Conservation (phyloP, 2,329 filamentous ascomycete species). For the Neobulgaria alba region DNA sequence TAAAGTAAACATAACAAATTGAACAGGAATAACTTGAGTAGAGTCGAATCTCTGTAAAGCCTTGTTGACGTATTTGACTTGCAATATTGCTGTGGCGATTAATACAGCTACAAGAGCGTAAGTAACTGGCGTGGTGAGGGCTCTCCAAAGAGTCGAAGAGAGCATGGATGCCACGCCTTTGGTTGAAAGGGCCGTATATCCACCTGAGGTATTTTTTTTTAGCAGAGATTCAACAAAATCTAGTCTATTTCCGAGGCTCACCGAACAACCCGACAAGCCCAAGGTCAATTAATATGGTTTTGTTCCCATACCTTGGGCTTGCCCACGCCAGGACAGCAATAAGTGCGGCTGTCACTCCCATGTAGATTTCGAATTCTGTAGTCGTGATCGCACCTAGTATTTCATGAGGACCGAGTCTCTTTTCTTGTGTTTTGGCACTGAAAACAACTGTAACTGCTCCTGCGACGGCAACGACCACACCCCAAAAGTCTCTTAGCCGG, state of each 20-base stretch:
- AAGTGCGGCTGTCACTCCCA: conserved; percentile 64
- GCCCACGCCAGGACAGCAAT: conserved; percentile 74
- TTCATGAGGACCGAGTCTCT: conserved; percentile 81
- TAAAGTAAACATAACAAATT: conserved; percentile 94
- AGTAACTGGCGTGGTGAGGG: conserved; percentile 84
- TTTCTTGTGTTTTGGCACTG: conserved; percentile 82
- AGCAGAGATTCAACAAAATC: conserved; percentile 10
- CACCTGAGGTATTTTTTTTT: no score
- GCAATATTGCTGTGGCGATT: conserved; percentile 80
- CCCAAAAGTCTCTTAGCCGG: conserved; percentile 73
- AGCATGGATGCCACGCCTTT: conserved; percentile 95
- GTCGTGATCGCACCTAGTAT: conserved; percentile 84
- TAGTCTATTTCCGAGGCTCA: conserved; percentile 34
- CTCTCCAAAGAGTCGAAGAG: conserved; percentile 80
- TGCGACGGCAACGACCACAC: conserved; percentile 76
- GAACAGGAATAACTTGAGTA: conserved; percentile 94
- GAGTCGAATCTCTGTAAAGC: conserved; percentile 89
- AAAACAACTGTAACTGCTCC: conserved; percentile 90
- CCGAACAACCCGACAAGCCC: conserved; percentile 91
- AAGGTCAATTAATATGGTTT: conserved; percentile 83
- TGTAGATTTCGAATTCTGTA: conserved; percentile 84
- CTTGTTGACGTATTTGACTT: conserved; percentile 92
- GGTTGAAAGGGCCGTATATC: conserved; percentile 92
- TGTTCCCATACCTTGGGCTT: conserved; percentile 75
- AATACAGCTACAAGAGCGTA: conserved; percentile 78